Evolutionary conservation across 192 early-diverging fungal species (phyloP), one percentile per base, ranked within the genome.

Genomic region (Backusella psychrophila): DNA sequence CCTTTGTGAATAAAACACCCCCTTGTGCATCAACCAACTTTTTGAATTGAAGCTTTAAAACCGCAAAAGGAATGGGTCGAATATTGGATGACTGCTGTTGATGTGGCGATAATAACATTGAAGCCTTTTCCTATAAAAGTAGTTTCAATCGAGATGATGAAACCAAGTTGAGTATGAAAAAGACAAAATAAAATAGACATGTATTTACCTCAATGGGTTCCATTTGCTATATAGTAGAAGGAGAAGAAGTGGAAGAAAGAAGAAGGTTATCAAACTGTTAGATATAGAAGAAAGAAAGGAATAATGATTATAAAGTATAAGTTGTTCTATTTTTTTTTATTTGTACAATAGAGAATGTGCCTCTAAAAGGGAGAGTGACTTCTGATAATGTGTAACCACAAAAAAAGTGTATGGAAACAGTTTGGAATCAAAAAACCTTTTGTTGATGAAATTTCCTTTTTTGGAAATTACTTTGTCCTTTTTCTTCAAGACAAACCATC

Each of bases 1-100:
- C 77, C 39, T 75, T 73, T 12, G 78, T 82, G n/a, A 69, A 49
- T 35, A 85, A 78, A 29, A 73, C 83, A 35, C 84, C 84, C n/a
- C 42, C 71, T 38, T 78, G 68, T 67, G 74, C 72, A 21, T 36
- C 29, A 7, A 78, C 77, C 15, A 78, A 46, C 14, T 66, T 72
- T 9, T 73, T 67, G 14, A 78, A 74, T 44, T 78, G 77, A 9
- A 78, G 29, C 29, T 76, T 82, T 23, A 73, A 63, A 34, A 78
- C 71, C 46, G 73, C 73, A 76, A 66, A 76, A 15, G 81, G 75
- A 33, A 77, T 76, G 11, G 77, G 73, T n/a, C 71, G 46, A 52
- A 5, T n/a, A 33, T n/a, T n/a, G 5, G 36, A 29, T 76, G 52
- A 9, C 38, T 74, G 21, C 11, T 39, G 36, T 15, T 73, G n/a